Base-by-base conservation (phyloP, 1,284 basidiomycete species). In the Apiotrichum gracile region DNA sequence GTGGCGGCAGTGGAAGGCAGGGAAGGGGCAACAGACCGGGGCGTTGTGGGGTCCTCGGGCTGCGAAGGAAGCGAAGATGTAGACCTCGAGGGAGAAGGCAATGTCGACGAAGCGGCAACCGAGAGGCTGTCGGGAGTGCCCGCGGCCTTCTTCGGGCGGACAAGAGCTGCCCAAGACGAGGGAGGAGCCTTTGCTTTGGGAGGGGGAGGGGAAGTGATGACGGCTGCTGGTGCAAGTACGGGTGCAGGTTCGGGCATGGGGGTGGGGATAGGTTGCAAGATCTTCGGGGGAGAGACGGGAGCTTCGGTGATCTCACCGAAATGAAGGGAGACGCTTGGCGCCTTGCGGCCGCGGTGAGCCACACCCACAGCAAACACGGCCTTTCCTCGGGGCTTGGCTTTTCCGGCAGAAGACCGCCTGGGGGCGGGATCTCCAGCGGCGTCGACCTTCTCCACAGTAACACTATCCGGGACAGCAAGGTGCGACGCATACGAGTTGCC, bases 131-230 rank as follows among this genome's bases (percentile, higher is more conserved):
- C 52, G 27, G 63, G 56, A 10, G 62, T 61, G 8, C 47, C 50
- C 7, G 47, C 17, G 3, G 48, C 38, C 26, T 49, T 42, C 51
- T 25, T 60, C 37, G 12, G 60, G 39, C 57, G 46, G 34, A 91
- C 77, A 24, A 90, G 81, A 2, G 86, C 85, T 0, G 88, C 87
- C 85, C 86, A 91, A 5, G 43, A n/a, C n/a, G n/a, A 45, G 5
- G 85, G 86, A 62, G 83, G 84, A 66, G 67, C 64, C 45, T 68
- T 64, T 27, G 54, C 51, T 48, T 83, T 85, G 21, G 33, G 13
- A 3, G 40, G 34, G 22, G 46, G 42, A 6, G 51, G 10, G 26
- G 43, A n/a, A 37, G 54, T 26, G n/a, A 54, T 19, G 21, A 41
- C 51, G 14, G 54, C 24, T 13, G 52, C 35, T 26, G 47, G 25